phyloP scores from a whole-genome alignment of 768 basidiomycete genomes.

The Multifurca ochricompacta region DNA sequence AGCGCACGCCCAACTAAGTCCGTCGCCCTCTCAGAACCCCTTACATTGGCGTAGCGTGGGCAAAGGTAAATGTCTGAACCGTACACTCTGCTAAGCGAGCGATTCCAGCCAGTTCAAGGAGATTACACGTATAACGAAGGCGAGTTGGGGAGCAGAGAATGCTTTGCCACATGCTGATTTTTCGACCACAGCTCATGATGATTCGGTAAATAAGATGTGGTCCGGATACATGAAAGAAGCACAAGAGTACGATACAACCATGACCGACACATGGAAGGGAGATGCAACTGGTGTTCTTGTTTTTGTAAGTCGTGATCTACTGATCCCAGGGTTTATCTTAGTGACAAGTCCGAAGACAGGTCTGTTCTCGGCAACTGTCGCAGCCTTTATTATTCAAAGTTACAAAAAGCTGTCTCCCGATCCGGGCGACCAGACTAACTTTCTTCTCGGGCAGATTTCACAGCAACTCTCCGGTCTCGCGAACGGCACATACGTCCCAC shows the following conservation, averaged over 20 bases:
- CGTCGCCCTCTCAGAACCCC: not conserved
- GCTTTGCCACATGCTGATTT: not conserved
- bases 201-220: constrained; percentile 13
- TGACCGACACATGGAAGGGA: not conserved
- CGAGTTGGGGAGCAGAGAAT: not conserved
- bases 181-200: not conserved
- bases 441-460: constrained; percentile 10
- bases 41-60: not conserved
- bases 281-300: constrained; percentile 12
- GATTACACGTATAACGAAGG: not conserved
- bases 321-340: too few relatives aligned
- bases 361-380: constrained; percentile 22
- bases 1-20: not conserved
- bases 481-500: not conserved
- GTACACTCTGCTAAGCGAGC: not conserved
- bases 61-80: not conserved
- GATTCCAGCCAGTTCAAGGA: not conserved
- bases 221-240: constrained; percentile 1
- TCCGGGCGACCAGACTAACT: not conserved
- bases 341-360: constrained; percentile 18
- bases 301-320: constrained; percentile 8
- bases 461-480: not conserved
- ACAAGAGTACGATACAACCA: not conserved
- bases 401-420: constrained; percentile 19
- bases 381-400: constrained; percentile 20